phyloP scores from a whole-genome alignment of 768 basidiomycete species.

The Rhizopogon rudus region DNA sequence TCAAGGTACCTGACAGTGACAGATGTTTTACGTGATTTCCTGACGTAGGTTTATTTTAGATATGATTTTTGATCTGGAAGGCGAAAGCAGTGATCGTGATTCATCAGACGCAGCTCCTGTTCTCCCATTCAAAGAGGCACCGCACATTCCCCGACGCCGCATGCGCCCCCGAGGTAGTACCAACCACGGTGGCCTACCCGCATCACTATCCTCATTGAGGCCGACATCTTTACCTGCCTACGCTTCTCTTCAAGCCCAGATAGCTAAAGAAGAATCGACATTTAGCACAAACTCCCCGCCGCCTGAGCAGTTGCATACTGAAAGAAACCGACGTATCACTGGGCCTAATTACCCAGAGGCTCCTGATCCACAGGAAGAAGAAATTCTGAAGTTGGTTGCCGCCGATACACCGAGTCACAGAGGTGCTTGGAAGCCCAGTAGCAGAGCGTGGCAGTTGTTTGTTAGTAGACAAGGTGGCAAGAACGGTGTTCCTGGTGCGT shows the following conservation, averaged over 20 bases:
- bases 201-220: conserved; percentile 55
- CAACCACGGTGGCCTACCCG: conserved; percentile 40
- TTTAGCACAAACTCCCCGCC: not conserved
- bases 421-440: conserved; percentile 60
- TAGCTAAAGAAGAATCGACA: not conserved
- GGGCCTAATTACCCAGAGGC: conserved; percentile 11
- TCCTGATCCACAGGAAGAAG: conserved; percentile 41
- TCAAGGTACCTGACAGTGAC: conserved; percentile 40
- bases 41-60: conserved; percentile 32
- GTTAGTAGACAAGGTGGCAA: conserved; percentile 30
- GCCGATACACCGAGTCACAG: conserved; percentile 68
- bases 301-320: conserved; percentile 4
- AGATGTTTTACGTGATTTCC: not conserved
- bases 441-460: conserved; percentile 62
- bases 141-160: conserved; percentile 16
- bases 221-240: conserved; percentile 67
- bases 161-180: conserved; percentile 22
- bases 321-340: conserved; percentile 1
- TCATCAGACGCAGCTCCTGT: conserved; percentile 28
- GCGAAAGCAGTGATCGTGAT: conserved; percentile 33
- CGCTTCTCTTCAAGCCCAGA: conserved; percentile 43
- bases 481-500: conserved; percentile 20
- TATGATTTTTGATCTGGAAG: conserved; percentile 69
- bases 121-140: conserved; percentile 31
- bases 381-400: conserved; percentile 59